phyloP scores from a whole-genome alignment of 2,329 filamentous ascomycete genomes.

The Alternaria atra region DNA sequence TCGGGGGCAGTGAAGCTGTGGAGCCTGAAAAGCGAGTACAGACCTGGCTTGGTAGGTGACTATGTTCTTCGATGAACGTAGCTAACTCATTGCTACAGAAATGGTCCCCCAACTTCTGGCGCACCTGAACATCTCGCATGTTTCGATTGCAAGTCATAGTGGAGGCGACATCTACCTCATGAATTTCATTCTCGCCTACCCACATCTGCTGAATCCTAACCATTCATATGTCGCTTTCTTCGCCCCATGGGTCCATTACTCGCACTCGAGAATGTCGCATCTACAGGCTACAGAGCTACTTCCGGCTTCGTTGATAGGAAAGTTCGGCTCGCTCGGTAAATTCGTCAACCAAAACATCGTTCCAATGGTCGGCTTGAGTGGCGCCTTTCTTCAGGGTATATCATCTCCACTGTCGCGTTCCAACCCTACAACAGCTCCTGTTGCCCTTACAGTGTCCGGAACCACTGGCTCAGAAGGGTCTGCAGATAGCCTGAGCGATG shows the following conservation, averaged over 20 bases:
- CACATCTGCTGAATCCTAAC: constrained; percentile 36
- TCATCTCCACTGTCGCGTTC: constrained; percentile 17
- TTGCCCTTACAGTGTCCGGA: constrained; percentile 20
- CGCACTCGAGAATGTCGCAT: constrained; percentile 33
- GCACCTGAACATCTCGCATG: constrained; percentile 40
- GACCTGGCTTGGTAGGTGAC: constrained; percentile 38
- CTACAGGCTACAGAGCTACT: constrained; percentile 37
- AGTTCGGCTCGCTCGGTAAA: constrained; percentile 28
- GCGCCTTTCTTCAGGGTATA: constrained; percentile 25
- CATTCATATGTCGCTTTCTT: constrained; percentile 43
- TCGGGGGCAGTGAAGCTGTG: constrained; percentile 40
- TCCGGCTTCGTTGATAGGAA: constrained; percentile 36
- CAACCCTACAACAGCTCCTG: constrained; percentile 18
- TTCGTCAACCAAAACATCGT: constrained; percentile 37
- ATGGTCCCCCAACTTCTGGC: constrained; percentile 40
- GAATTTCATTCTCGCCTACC: constrained; percentile 40
- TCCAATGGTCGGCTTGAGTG: constrained; percentile 34
- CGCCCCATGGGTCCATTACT: constrained; percentile 45
- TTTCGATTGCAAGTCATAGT: constrained; percentile 46
- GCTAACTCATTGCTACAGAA: constrained; percentile 27
- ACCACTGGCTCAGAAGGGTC: constrained; percentile 6
- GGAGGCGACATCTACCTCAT: constrained; percentile 43
- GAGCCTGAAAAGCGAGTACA: constrained; percentile 34
- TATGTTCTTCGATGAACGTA: neutral
- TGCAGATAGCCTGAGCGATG: constrained; percentile 1